Conservation (phyloP, 805 yeast genomes). For the Starmerella riodocensis region DNA sequence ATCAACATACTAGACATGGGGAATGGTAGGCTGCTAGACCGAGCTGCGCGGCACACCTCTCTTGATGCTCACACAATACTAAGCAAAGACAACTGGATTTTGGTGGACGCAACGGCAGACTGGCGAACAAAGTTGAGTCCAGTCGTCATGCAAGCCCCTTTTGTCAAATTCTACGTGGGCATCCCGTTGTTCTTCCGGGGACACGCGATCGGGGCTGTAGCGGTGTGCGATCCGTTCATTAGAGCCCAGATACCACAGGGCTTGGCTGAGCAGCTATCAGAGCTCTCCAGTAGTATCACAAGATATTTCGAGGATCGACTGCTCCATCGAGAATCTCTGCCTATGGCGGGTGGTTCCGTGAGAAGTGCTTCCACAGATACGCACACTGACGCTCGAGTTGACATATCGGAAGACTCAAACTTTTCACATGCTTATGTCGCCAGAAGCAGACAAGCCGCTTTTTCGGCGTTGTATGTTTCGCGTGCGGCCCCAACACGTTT, state of each 20-base stretch:
- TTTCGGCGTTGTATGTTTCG: too few species aligned
- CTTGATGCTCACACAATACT: conserved; percentile 58
- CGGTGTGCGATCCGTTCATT: conserved; percentile 39
- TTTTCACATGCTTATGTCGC: too few species aligned
- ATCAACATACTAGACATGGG: conserved; percentile 38
- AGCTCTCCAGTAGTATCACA: too few species aligned
- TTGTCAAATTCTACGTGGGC: conserved; percentile 49
- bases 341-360: too few species aligned
- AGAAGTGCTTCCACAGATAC: too few species aligned
- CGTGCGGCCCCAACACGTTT: too few species aligned
- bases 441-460: too few species aligned
- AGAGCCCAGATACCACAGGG: conserved; percentile 13
- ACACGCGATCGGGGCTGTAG: conserved; percentile 41
- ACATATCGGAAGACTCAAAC: too few species aligned
- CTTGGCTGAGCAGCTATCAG: conserved; percentile 13
- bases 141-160: conserved; percentile 47
- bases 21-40: conserved; percentile 36
- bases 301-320: too few species aligned
- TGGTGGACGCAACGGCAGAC: conserved; percentile 50
- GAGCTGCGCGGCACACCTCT: conserved; percentile 34
- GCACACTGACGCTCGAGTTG: too few species aligned
- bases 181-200: conserved; percentile 40
- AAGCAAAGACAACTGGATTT: conserved; percentile 40
- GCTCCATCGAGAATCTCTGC: too few species aligned
- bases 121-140: conserved; percentile 60